phyloP scores from a whole-genome alignment of 202 grass and related monocot species.

The Setaria viridis region DNA sequence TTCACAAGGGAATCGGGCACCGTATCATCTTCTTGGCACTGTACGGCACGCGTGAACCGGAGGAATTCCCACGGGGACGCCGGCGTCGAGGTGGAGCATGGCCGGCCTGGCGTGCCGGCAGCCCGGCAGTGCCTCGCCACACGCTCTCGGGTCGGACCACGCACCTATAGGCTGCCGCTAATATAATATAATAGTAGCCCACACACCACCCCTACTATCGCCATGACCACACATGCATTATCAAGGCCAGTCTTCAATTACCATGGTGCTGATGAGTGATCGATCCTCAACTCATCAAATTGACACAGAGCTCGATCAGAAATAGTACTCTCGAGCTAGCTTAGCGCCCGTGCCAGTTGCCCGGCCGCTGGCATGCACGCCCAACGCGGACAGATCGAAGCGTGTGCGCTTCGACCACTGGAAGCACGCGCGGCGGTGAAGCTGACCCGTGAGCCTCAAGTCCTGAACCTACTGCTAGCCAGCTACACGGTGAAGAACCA shows the following conservation, averaged over 20 bases:
- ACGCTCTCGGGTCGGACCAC: background rate
- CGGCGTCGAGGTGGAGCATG: background rate
- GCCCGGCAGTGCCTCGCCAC: background rate
- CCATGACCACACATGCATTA: too few species aligned
- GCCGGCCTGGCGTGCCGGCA: background rate
- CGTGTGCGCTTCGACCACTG: slow-evolving; percentile 28
- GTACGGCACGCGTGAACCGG: slow-evolving; percentile 26
- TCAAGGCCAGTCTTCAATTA: too few species aligned
- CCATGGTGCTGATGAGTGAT: too few species aligned
- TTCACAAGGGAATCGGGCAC: too few species aligned
- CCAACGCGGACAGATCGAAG: slow-evolving; percentile 24
- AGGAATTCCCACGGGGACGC: background rate
- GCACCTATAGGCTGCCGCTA: background rate
- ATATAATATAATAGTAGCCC: too few species aligned
- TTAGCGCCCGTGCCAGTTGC: slow-evolving; percentile 20
- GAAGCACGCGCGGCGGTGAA: slow-evolving; percentile 31
- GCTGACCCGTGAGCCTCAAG: background rate
- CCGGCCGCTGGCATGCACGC: background rate
- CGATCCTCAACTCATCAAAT: too few species aligned
- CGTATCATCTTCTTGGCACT: slow-evolving; percentile 21
- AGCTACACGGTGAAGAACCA: background rate
- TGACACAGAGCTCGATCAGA: too few species aligned
- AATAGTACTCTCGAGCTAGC: too few species aligned
- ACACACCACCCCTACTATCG: too few species aligned
- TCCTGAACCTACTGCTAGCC: background rate